These are phyloP conservation scores for Nigrospora osmanthi DNA, from an alignment of 2,329 filamentous ascomycete genomes.

Conservation along the genomic window DNA sequence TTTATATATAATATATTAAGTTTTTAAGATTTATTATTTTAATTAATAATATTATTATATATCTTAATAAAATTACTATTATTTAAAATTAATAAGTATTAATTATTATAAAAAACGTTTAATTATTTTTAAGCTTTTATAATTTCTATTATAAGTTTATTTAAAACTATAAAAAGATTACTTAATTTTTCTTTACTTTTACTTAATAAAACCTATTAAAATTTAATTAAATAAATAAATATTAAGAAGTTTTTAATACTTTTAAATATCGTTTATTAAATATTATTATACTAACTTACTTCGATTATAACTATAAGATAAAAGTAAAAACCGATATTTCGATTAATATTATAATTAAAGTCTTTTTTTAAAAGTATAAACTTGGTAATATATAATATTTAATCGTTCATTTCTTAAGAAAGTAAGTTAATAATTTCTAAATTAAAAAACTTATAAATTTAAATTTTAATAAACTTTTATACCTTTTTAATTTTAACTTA, in stretches of 20 bases:
- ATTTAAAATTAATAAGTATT: neutral
- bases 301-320: neutral
- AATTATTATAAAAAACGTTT: too few relatives aligned
- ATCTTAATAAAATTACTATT: neutral
- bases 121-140: neutral
- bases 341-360: neutral
- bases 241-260: too few relatives aligned
- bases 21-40: too few relatives aligned
- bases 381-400: neutral
- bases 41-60: neutral
- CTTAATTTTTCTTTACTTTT: neutral
- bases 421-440: too few relatives aligned
- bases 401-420: neutral
- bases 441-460: too few relatives aligned
- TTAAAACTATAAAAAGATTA: neutral
- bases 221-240: neutral
- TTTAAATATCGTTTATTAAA: too few relatives aligned
- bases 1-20: neutral
- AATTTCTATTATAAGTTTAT: neutral
- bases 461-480: too few relatives aligned
- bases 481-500: too few relatives aligned
- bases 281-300: neutral
- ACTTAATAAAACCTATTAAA: neutral
- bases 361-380: neutral
- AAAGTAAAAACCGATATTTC: neutral